These are phyloP conservation scores for Meyerozyma guilliermondii DNA, from an alignment of 1,139 yeast genomes.

Conservation along the genomic window DNA sequence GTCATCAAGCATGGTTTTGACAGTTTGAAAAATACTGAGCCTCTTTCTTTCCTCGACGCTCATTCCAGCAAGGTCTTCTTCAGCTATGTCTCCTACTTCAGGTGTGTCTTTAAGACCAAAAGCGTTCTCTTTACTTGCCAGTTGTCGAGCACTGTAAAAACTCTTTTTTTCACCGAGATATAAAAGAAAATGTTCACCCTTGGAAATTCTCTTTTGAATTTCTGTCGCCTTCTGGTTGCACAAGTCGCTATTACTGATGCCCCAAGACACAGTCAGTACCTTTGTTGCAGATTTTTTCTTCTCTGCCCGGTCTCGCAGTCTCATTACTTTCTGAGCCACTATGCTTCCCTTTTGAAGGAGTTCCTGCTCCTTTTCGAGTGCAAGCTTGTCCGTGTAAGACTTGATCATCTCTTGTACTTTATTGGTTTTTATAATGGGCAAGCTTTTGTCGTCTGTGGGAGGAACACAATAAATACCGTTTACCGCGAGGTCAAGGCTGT, in stretches of 20 bases:
- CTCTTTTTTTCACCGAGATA: slow-evolving; percentile 22
- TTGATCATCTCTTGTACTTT: slow-evolving; percentile 30
- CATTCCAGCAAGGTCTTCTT: slow-evolving; percentile 8
- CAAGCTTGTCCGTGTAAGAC: slow-evolving; percentile 27
- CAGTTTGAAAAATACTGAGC: slow-evolving; percentile 22
- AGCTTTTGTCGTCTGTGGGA: slow-evolving; percentile 15
- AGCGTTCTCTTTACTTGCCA: slow-evolving; percentile 15
- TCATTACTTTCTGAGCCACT: slow-evolving; percentile 24
- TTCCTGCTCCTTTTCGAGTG: slow-evolving; percentile 27
- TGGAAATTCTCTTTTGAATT: slow-evolving; percentile 25
- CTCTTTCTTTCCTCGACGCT: slow-evolving; percentile 28
- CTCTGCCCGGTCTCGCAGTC: slow-evolving; percentile 26
- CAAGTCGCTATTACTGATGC: slow-evolving; percentile 36
- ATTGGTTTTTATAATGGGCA: slow-evolving; percentile 26
- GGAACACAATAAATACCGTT: slow-evolving; percentile 28
- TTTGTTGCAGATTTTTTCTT: slow-evolving; percentile 36
- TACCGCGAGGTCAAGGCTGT: slow-evolving; percentile 22
- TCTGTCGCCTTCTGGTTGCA: slow-evolving; percentile 34
- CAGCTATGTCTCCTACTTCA: slow-evolving; percentile 5
- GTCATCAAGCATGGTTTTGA: slow-evolving; percentile 24
- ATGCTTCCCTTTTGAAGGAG: slow-evolving; percentile 31
- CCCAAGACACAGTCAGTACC: slow-evolving; percentile 32
- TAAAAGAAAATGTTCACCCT: slow-evolving; percentile 31
- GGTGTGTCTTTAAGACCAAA: slow-evolving; percentile 6
- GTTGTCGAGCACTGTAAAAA: slow-evolving; percentile 11